A percentile compares a stretch with the other conserved stretches of the same genome.
phyloP scores from a whole-genome alignment of 306 rosid species.

The Carpinus viminea region DNA sequence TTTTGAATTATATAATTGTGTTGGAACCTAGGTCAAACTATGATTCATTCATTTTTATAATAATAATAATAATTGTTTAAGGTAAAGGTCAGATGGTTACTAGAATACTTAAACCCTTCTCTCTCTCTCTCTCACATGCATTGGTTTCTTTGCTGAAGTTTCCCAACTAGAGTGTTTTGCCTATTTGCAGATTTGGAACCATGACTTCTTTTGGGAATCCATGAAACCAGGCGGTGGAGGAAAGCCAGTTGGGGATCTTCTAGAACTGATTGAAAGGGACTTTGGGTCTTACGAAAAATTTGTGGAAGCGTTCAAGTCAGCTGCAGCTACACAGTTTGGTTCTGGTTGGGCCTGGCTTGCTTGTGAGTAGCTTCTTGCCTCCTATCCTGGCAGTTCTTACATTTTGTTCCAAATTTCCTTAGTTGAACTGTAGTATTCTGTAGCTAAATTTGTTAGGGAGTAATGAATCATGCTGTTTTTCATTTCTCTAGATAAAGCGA shows the following conservation, averaged over 20 bases:
- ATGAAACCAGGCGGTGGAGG: slow-evolving; percentile 91
- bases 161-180: slow-evolving; percentile 1
- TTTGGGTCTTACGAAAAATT: slow-evolving; percentile 77
- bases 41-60: too few species aligned
- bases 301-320: slow-evolving; percentile 57
- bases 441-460: slow-evolving; percentile 7
- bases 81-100: not conserved
- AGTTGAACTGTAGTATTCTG: not conserved
- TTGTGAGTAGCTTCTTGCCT: slow-evolving; percentile 50
- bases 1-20: not conserved
- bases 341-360: slow-evolving; percentile 99
- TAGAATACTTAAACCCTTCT: not conserved
- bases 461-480: not conserved
- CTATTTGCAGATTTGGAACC: slow-evolving; percentile 75
- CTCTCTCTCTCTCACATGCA: too few species aligned
- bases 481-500: slow-evolving; percentile 52
- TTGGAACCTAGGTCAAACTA: not conserved
- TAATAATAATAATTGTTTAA: not conserved
- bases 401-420: slow-evolving; percentile 17
- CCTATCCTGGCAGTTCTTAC: not conserved
- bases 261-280: slow-evolving; percentile 76
- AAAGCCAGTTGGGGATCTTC: slow-evolving; percentile 80
- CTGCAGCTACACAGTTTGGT: slow-evolving; percentile 87
- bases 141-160: not conserved
- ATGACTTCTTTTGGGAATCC: slow-evolving; percentile 95